Base-by-base conservation (phyloP, 495 filamentous ascomycete genomes). In the Amphirosellinia nigrospora region DNA sequence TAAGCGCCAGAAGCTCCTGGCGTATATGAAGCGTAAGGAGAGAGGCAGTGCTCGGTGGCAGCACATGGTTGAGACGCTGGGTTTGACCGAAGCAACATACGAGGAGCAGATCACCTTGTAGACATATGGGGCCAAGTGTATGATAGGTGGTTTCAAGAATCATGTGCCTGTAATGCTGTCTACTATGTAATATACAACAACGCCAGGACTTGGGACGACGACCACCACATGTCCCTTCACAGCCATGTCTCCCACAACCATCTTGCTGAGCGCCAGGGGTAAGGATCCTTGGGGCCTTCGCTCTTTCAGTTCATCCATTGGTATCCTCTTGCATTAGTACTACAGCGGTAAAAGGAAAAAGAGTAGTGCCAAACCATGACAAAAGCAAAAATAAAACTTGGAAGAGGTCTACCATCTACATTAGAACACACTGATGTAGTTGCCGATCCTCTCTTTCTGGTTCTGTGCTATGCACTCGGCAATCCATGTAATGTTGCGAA, bases 401-500 rank as follows among this genome's bases (percentile, higher is more conserved):
- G 64, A 50, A 53, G 38, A 36, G n/a, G 46, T 38, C 59, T 16
- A 13, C 16, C 63, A 64, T 83, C 53, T 26, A 36, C 64, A 69
- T 85, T 56, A 85, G 75, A 98, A 97, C 69, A 98, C 94, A 82
- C 94, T 97, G 77, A 99, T 98, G 81, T 97, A 99, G 80, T 98
- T 99, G 73, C 91, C 89, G 78, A 99, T 98, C 79, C 96, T 89
- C 81, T 99, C 96, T 84, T 98, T 99, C 86, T 99, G 96, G 85
- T 97, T 97, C 82, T 99, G 96, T 58, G 96, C 96, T 88, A 99
- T 99, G 82, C 96, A 99, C 81, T 99, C 96, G 10, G 96, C 90
- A 77, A 99, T 99, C 96, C 96, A 99, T 56, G 95, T 98, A 76
- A 99, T 96, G 77, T 99, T 99, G 46, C 96, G 92, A 79, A 98